Percentiles rank a stretch among this genome's conserved stretches.
These are phyloP conservation scores for Aspergillus sclerotiicarbonarius DNA, from an alignment of 495 filamentous ascomycete genomes.

Conservation along the genomic window DNA sequence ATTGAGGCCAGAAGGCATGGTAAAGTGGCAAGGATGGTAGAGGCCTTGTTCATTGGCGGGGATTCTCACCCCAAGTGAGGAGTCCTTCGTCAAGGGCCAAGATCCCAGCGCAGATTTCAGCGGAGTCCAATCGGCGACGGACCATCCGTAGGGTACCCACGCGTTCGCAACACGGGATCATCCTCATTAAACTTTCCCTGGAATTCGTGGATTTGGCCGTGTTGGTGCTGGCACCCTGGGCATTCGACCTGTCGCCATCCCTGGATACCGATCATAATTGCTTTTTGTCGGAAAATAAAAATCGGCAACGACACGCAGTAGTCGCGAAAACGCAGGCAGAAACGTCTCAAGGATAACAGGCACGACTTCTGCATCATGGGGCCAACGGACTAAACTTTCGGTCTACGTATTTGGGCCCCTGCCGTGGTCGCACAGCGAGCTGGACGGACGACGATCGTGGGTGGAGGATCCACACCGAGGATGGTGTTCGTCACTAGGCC, in stretches of 20 bases:
- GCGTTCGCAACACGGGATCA: slow-evolving; percentile 19
- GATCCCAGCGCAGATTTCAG: slow-evolving; percentile 7
- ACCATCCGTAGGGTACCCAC: slow-evolving; percentile 21
- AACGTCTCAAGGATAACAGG: background rate
- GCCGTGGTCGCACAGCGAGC: background rate
- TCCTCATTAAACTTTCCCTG: slow-evolving; percentile 13
- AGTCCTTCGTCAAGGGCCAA: background rate
- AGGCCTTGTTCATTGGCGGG: background rate
- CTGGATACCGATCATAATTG: background rate
- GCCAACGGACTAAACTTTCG: background rate
- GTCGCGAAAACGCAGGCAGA: background rate
- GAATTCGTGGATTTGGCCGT: background rate
- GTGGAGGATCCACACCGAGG: background rate
- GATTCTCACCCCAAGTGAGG: background rate
- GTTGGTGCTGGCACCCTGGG: background rate
- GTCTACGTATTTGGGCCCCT: too few species aligned
- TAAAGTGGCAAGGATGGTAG: too few species aligned
- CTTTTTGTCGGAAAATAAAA: background rate
- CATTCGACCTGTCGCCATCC: background rate
- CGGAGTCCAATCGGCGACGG: slow-evolving; percentile 17
- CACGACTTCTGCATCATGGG: background rate
- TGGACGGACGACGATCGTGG: background rate
- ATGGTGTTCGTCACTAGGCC: background rate
- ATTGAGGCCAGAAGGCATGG: too few species aligned
- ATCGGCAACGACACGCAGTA: background rate